Base-by-base conservation (phyloP, 306 rosid genomes). In the Luffa acutangula region DNA sequence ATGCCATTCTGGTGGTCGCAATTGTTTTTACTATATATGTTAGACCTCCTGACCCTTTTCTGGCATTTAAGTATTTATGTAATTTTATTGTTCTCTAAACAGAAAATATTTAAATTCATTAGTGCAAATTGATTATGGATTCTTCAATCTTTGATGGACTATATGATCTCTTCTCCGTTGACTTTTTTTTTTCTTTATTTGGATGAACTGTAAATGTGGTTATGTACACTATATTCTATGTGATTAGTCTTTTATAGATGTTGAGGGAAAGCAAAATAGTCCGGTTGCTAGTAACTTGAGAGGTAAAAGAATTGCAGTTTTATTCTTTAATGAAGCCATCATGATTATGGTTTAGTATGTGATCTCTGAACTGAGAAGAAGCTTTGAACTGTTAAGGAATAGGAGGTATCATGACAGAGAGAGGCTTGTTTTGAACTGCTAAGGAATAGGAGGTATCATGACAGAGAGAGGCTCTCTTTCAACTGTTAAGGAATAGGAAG, bases 21-120 rank as follows among this genome's bases (percentile, higher is more conserved):
- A 78, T 94, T 86, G 84, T 89, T 82, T 90, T 87, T 86, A 90
- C 97, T 65, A 70, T 90, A 79, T 81, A 83, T 74, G 98, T 91
- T 83, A 91, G 95, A 82, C 78, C 60, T 83, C 83, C 80, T 42
- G 46, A 57, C 53, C 78, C 58, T 31, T 31, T 33, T 49, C 36
- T 74, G 20, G 18, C 21, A 34, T 49, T 74, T 72, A 31, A 74
- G 25, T 51, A 51, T 3, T 72, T 74, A 14, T 72, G 59, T 48
- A 72, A 25, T 43, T 56, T 45, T 66, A 70, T n/a, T 48, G 2
- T 72, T 72, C 56, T 20, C 25, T 70, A 11, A 45, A 20, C 31
- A 20, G 33, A 12, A 41, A 46, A n/a, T n/a, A 18, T 69, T 42
- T 12, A 3, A 48, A 15, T 71, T 46, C 31, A 2, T 25, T 46